phyloP scores from a whole-genome alignment of 2,329 filamentous ascomycete genomes.

The Tolypocladium amazonense region DNA sequence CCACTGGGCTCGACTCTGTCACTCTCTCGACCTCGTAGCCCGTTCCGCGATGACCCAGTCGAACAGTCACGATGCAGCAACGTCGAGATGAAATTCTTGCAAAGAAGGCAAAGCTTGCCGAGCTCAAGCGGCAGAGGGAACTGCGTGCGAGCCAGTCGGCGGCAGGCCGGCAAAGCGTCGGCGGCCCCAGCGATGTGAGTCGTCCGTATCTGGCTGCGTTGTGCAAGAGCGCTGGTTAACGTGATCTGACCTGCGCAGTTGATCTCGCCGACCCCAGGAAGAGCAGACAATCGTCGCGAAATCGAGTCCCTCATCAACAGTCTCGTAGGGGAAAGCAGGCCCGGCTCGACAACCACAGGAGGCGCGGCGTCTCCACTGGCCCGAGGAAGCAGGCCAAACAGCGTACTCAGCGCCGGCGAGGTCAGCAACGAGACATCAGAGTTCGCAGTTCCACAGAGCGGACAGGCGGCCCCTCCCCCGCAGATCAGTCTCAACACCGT shows the following conservation, averaged over 20 bases:
- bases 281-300: conserved; percentile 59
- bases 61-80: conserved; percentile 52
- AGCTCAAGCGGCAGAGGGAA: conserved; percentile 88
- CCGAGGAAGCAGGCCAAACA: conserved; percentile 71
- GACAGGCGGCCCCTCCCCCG: conserved; percentile 27
- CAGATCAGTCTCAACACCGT: conserved; percentile 65
- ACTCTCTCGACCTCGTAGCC: conserved; percentile 8
- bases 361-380: conserved; percentile 55
- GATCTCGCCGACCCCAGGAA: conserved; percentile 57
- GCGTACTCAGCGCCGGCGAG: conserved; percentile 72
- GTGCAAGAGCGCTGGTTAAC: not conserved
- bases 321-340: conserved; percentile 69
- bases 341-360: conserved; percentile 54
- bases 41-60: conserved; percentile 37
- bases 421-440: conserved; percentile 67
- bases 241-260: conserved; percentile 23
- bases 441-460: conserved; percentile 35
- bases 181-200: conserved; percentile 61
- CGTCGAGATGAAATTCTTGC: conserved; percentile 92
- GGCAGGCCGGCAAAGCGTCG: conserved; percentile 56
- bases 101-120: conserved; percentile 93
- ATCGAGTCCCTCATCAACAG: conserved; percentile 80
- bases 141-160: conserved; percentile 68
- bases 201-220: not conserved
- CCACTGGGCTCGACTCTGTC: not conserved